A percentile compares a stretch with the other conserved stretches of the same genome.
These are phyloP conservation scores for Daldinia eschscholtzii DNA, from an alignment of 2,329 filamentous ascomycete species.

Conservation along the genomic window DNA sequence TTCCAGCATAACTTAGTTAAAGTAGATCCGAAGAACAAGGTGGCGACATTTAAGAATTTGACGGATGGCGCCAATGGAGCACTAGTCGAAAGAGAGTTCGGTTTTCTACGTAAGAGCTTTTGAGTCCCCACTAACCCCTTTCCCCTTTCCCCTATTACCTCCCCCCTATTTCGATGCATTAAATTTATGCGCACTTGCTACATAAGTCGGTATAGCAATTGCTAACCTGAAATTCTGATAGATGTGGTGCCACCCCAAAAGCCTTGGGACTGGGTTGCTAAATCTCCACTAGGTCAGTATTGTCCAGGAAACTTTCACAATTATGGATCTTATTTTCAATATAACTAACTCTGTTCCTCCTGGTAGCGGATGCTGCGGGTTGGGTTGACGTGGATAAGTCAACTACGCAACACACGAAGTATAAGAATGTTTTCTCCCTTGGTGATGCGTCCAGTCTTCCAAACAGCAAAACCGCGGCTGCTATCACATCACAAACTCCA, in stretches of 20 bases:
- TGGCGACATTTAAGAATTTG: conserved; percentile 54
- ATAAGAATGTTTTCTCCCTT: conserved; percentile 57
- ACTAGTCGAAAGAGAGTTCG: conserved; percentile 53
- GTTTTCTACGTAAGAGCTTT: conserved; percentile 50
- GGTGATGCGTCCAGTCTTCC: conserved; percentile 57
- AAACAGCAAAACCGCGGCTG: conserved; percentile 61
- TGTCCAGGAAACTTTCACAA: not conserved
- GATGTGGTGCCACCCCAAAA: conserved; percentile 55
- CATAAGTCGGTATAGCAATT: not conserved
- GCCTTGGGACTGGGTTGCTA: conserved; percentile 53
- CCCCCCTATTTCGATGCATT: not conserved
- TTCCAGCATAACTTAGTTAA: conserved; percentile 57
- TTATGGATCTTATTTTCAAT: not conserved
- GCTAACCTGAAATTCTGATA: conserved; percentile 19
- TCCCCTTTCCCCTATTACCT: not conserved
- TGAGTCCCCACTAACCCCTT: not conserved
- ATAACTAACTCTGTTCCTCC: conserved; percentile 62
- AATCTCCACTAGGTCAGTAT: conserved; percentile 55
- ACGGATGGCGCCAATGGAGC: conserved; percentile 48
- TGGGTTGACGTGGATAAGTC: conserved; percentile 54
- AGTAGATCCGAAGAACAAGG: conserved; percentile 53
- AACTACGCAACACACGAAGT: conserved; percentile 54
- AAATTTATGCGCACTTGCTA: not conserved
- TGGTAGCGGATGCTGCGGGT: conserved; percentile 57
- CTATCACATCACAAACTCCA: conserved; percentile 59